Evolutionary conservation across 768 basidiomycete genomes (phyloP).

Genomic region (Xanthoconium stramineum): DNA sequence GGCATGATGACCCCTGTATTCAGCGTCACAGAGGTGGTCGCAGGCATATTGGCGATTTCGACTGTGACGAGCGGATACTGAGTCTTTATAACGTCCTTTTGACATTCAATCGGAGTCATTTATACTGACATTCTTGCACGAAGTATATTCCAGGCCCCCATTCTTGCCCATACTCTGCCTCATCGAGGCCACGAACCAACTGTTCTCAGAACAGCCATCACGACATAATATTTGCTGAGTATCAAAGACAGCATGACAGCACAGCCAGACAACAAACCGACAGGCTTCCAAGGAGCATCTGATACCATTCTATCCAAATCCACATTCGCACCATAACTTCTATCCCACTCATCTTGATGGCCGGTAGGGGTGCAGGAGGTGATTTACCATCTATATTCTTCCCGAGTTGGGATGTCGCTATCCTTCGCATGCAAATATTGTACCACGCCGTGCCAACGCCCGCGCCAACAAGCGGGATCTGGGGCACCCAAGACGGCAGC

Average conservation of each 20-base stretch:
- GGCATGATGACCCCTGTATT: conserved; percentile 81
- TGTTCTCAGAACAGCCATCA: background rate
- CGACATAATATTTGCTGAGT: conserved; percentile 11
- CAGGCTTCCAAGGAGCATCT: background rate
- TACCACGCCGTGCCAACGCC: conserved; percentile 68
- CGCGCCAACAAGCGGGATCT: conserved; percentile 63
- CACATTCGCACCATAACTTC: conserved; percentile 45
- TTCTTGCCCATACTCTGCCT: no score
- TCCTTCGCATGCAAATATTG: conserved; percentile 49
- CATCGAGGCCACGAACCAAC: background rate
- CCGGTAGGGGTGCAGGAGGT: conserved; percentile 4
- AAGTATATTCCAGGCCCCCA: no score
- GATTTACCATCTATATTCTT: background rate
- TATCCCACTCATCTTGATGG: conserved; percentile 35
- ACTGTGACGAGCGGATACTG: background rate
- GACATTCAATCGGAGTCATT: no score
- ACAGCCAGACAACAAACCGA: conserved; percentile 1
- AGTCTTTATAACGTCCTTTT: conserved; percentile 1
- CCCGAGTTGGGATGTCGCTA: conserved; percentile 34
- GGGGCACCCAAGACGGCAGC: conserved; percentile 33
- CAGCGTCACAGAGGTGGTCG: conserved; percentile 49
- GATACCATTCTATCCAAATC: conserved; percentile 36
- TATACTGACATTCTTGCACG: no score
- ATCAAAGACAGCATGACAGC: background rate
- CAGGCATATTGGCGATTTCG: conserved; percentile 19